Base-by-base conservation (phyloP, 305 asterid species). In the Nicotiana rustica region DNA sequence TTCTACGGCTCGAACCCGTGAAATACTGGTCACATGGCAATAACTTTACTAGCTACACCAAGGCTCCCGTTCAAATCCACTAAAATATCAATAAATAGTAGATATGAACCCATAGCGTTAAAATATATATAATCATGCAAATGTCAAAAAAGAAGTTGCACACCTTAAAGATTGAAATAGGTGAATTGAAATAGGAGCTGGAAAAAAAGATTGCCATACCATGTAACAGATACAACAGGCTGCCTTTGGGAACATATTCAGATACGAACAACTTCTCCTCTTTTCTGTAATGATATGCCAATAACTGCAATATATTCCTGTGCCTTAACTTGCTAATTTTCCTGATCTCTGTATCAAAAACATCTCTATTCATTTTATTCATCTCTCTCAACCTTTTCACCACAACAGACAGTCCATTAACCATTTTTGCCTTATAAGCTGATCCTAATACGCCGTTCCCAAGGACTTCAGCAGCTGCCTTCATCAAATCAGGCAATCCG, bases 401-500 rank as follows among this genome's bases (percentile, higher is more conserved):
- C 31, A 94, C 99, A 1, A 96, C 98, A 0, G 95, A 80, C 49
- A 90, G 25, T 31, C 98, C 98, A 33, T 87, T 91, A 10, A 76
- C 86, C 94, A 96, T 89, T 65, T 83, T 82, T 0, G 99, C 99
- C 82, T 91, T 96, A 71, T 94, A 96, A 2, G 98, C 92, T 49
- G 98, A 96, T 6, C 99, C 99, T 83, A 96, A 31, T 5, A 92
- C 90, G 2, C 98, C 97, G 70, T 89, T 96, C 3, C 98, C 99
- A 0, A 96, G 97, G 0, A 96, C 97, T 84, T 94, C 98, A 4
- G 99, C 99, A 19, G 98, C 98, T 3, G 98, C 99, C 90, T 91
- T 96, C 99, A 96, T 96, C 91, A 96, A 67, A 85, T 96, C 99
- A 33, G 86, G 89, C 82, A 96, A 64, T 59, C 95, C 98, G 13